Percentiles rank a stretch among this genome's conserved stretches.
phyloP scores from a whole-genome alignment of 148 eudicot species.

The Talinum fruticosum region DNA sequence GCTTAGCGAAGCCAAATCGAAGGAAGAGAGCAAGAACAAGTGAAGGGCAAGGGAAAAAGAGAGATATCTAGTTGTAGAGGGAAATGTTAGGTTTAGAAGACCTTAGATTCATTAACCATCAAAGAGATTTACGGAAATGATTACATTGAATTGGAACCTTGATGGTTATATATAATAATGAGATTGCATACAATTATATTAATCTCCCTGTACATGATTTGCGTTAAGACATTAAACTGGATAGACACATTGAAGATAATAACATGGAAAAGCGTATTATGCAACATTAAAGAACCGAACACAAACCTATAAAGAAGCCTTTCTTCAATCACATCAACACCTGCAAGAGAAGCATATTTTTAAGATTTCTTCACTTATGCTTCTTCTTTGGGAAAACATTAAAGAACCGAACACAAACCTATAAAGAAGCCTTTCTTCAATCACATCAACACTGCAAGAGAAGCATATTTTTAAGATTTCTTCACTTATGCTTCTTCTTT shows the following conservation, averaged over 20 bases:
- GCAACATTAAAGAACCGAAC: slow-evolving; percentile 2
- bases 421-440: no score
- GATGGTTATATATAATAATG: no score
- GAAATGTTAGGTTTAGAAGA: not conserved
- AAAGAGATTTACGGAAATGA: not conserved
- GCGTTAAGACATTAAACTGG: not conserved
- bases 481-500: slow-evolving; percentile 54
- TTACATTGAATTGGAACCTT: not conserved
- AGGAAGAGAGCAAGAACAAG: not conserved
- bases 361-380: slow-evolving; percentile 50
- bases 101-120: not conserved
- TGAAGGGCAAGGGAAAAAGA: not conserved
- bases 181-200: no score
- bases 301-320: slow-evolving; percentile 72
- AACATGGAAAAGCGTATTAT: slow-evolving; percentile 2
- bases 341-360: slow-evolving; percentile 49
- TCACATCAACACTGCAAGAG: no score
- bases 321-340: slow-evolving; percentile 39
- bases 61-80: not conserved
- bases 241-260: not conserved
- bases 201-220: not conserved
- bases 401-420: no score
- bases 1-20: not conserved
- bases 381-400: slow-evolving; percentile 66
- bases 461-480: slow-evolving; percentile 57